Evolutionary conservation across 495 filamentous ascomycete genomes (phyloP), one percentile per base, ranked within the genome.

Genomic region (Penicillium malachiteum): DNA sequence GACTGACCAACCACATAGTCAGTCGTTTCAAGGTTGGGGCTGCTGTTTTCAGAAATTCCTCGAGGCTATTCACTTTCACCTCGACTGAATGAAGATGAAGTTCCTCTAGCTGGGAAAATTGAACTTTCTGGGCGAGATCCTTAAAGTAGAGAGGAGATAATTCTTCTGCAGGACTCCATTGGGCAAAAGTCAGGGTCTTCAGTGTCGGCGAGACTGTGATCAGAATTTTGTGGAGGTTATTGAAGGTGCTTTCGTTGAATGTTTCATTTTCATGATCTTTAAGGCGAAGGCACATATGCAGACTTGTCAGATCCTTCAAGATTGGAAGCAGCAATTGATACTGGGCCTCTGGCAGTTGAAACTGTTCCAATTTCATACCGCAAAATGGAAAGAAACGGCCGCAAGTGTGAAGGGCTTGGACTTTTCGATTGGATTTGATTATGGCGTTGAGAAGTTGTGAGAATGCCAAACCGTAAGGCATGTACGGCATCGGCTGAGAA

Each of bases 21-120:
- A 52, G 38, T 34, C 26, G 39, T 34, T 31, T 43, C 26, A 52
- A 52, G 12, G 50, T 44, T 43, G 39, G 50, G 8, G 50, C 50
- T 52, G 50, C 50, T 21, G 38, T 52, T n/a, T 12, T 38, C 4
- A 52, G 37, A 52, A 52, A 52, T 14, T 13, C 21, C 10, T 44
- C 13, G n/a, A 52, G 26, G 13, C 11, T 52, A 32, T 43, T 6
- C 30, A 52, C 50, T 35, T 38, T 52, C 21, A 52, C 39, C 30
- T 52, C 50, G 13, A 52, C 43, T 6, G 50, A 52, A 33, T 52
- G 50, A 44, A 52, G 50, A 44, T 52, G 7, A 44, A 52, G 50
- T 43, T 52, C 40, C 38, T 43, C 38, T 52, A 52, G 39, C n/a
- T 44, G 39, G 21, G 50, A 33, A 32, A 52, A 52, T 32, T 43